phyloP scores from a whole-genome alignment of 1,139 yeast species.

The Suhomyces maxii region DNA sequence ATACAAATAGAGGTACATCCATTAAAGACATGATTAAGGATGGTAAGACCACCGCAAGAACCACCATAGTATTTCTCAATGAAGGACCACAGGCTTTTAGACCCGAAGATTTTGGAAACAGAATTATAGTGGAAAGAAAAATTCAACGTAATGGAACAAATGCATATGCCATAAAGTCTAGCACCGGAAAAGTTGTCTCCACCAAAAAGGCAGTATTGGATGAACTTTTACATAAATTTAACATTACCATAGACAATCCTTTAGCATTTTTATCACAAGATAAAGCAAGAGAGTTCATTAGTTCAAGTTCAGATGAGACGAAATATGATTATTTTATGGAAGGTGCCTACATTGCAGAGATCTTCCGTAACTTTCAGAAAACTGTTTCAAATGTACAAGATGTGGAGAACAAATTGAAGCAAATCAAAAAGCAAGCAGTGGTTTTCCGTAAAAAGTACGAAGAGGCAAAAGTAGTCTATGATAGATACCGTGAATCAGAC shows the following conservation, averaged over 20 bases:
- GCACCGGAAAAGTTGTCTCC: slow-evolving; percentile 52
- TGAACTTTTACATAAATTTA: slow-evolving; percentile 65
- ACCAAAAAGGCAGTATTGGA: slow-evolving; percentile 65
- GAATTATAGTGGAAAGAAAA: slow-evolving; percentile 71
- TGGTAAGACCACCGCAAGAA: slow-evolving; percentile 66
- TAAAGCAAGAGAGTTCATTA: slow-evolving; percentile 85
- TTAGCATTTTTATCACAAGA: slow-evolving; percentile 93
- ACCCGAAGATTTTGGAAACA: slow-evolving; percentile 64
- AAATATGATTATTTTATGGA: slow-evolving; percentile 78
- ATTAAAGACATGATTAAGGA: slow-evolving; percentile 73
- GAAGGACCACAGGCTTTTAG: slow-evolving; percentile 65
- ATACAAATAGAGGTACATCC: slow-evolving; percentile 79
- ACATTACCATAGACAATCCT: slow-evolving; percentile 86
- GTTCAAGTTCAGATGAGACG: slow-evolving; percentile 66
- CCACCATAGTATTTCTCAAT: slow-evolving; percentile 60
- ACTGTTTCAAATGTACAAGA: slow-evolving; percentile 40
- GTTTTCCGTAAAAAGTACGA: slow-evolving; percentile 33
- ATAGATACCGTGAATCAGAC: slow-evolving; percentile 44
- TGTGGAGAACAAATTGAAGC: slow-evolving; percentile 40
- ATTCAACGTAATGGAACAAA: slow-evolving; percentile 53
- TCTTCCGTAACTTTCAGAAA: slow-evolving; percentile 49
- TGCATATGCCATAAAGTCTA: slow-evolving; percentile 55
- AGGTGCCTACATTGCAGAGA: slow-evolving; percentile 71
- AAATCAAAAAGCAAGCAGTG: slow-evolving; percentile 28
- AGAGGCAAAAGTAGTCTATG: slow-evolving; percentile 35